Conservation (phyloP, 352 stramenopile genomes). For the Phytophthora hybrid region DNA sequence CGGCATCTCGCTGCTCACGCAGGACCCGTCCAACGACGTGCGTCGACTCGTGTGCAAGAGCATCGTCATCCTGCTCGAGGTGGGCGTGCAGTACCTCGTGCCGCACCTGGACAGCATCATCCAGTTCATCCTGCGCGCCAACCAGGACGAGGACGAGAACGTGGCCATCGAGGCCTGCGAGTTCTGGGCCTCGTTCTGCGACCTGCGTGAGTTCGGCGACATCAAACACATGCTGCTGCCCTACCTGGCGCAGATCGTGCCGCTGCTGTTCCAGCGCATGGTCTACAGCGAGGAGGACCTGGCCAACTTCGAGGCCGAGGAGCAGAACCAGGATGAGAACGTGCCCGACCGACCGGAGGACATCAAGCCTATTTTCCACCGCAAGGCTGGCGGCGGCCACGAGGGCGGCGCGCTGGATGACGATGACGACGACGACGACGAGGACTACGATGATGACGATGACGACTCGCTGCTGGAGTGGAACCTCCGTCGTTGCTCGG, state of each 20-base stretch:
- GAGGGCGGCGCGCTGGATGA: slow-evolving; percentile 46
- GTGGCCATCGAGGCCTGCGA: slow-evolving; percentile 91
- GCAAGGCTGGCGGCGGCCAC: slow-evolving; percentile 46
- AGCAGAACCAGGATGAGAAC: slow-evolving; percentile 87
- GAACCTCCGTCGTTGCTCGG: slow-evolving; percentile 95
- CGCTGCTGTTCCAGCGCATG: slow-evolving; percentile 94
- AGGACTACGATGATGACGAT: slow-evolving; percentile 90
- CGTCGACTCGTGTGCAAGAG: slow-evolving; percentile 92
- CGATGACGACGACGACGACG: slow-evolving; percentile 90
- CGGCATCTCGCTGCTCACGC: slow-evolving; percentile 89
- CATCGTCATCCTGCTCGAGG: slow-evolving; percentile 91
- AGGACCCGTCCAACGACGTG: slow-evolving; percentile 84
- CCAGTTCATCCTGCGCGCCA: slow-evolving; percentile 91
- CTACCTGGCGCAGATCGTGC: slow-evolving; percentile 92
- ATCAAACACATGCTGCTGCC: slow-evolving; percentile 90
- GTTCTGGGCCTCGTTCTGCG: slow-evolving; percentile 93
- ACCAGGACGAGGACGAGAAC: slow-evolving; percentile 87
- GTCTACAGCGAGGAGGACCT: slow-evolving; percentile 96
- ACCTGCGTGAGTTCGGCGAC: slow-evolving; percentile 91
- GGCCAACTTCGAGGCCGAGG: slow-evolving; percentile 90
- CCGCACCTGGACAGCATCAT: slow-evolving; percentile 91
- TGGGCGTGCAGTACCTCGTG: slow-evolving; percentile 91
- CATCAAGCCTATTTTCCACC: slow-evolving; percentile 91
- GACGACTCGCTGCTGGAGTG: slow-evolving; percentile 96
- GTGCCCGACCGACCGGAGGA: slow-evolving; percentile 92